phyloP scores from a whole-genome alignment of 306 rosid species.

The Casuarina cunninghamiana region DNA sequence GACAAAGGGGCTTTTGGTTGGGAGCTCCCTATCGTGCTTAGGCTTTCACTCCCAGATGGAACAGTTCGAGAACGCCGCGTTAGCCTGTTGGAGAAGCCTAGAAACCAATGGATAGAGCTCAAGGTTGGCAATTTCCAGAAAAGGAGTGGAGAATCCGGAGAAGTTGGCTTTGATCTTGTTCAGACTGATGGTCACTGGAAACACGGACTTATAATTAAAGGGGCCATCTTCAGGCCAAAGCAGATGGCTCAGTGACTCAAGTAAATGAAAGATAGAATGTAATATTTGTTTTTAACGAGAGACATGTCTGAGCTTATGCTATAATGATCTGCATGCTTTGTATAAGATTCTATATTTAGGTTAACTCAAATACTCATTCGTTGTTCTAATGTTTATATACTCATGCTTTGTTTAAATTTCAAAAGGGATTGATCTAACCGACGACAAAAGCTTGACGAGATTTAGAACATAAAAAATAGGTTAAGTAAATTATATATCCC shows the following conservation, averaged over 20 bases:
- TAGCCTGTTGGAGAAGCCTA: slow-evolving; percentile 6
- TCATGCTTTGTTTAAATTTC: too few species aligned
- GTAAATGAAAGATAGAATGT: too few species aligned
- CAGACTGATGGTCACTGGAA: slow-evolving; percentile 12
- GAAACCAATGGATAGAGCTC: slow-evolving; percentile 12
- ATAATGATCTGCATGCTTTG: too few species aligned
- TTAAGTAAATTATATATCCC: too few species aligned
- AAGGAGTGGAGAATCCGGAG: not conserved
- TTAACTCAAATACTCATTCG: too few species aligned
- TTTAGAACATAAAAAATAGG: too few species aligned
- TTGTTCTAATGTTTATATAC: too few species aligned
- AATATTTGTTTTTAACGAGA: too few species aligned
- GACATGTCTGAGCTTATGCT: too few species aligned
- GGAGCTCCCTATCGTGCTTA: slow-evolving; percentile 19
- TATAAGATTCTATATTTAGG: too few species aligned
- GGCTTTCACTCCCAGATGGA: not conserved
- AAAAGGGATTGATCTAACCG: too few species aligned
- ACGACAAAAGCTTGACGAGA: too few species aligned
- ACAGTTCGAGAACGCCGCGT: not conserved
- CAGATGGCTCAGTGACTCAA: not conserved
- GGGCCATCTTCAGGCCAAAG: slow-evolving; percentile 1
- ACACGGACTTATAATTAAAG: slow-evolving; percentile 1
- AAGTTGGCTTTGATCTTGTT: slow-evolving; percentile 6
- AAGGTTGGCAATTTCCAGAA: not conserved
- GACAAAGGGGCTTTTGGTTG: slow-evolving; percentile 26